These are phyloP conservation scores for Exophiala sp. DNA, from an alignment of 2,329 filamentous ascomycete species.

Conservation along the genomic window DNA sequence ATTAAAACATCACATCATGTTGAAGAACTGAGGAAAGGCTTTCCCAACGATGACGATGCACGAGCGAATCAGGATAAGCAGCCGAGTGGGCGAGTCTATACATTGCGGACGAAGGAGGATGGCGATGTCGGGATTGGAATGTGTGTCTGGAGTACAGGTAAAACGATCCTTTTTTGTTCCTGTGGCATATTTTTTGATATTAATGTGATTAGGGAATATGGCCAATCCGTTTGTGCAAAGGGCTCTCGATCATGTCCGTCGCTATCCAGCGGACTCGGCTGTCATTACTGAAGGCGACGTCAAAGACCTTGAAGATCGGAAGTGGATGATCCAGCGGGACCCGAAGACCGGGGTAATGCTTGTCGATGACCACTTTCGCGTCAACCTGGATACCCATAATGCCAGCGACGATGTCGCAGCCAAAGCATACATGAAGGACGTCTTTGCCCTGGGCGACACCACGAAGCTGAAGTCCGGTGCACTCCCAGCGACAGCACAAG, in stretches of 20 bases:
- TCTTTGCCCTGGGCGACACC: constrained; percentile 57
- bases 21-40: constrained; percentile 50
- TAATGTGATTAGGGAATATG: constrained; percentile 40
- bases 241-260: constrained; percentile 37
- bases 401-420: constrained; percentile 25
- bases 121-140: constrained; percentile 58
- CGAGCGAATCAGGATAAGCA: constrained; percentile 36
- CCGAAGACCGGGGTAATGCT: constrained; percentile 48
- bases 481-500: constrained; percentile 58
- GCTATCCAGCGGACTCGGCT: constrained; percentile 35
- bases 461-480: constrained; percentile 48
- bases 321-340: constrained; percentile 52
- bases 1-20: constrained; percentile 60
- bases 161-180: constrained; percentile 49
- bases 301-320: constrained; percentile 18
- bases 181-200: too few relatives aligned
- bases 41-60: constrained; percentile 36
- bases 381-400: constrained; percentile 46
- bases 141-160: constrained; percentile 58
- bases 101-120: constrained; percentile 55
- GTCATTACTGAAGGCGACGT: constrained; percentile 27
- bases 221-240: constrained; percentile 53
- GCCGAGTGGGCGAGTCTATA: constrained; percentile 46
- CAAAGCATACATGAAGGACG: constrained; percentile 49
- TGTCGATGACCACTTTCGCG: constrained; percentile 54